Base-by-base conservation (phyloP, 2,329 filamentous ascomycete species). In the Trichoderma koningii region DNA sequence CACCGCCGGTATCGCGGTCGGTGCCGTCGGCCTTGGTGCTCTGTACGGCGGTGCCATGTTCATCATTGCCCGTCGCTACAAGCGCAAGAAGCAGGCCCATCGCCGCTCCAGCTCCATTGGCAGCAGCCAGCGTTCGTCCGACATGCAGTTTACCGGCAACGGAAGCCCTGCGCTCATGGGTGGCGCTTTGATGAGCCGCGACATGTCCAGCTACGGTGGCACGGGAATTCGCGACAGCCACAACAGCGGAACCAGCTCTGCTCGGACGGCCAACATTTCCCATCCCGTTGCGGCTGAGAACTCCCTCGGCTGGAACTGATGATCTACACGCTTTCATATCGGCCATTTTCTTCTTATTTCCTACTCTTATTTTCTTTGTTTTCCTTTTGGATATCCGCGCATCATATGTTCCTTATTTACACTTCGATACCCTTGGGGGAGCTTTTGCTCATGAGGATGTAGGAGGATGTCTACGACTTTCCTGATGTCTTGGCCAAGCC, bases 41-140 rank as follows among this genome's bases (percentile, higher is more conserved):
- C 88, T 92, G n/a, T 97, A 97, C 71, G 93, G 93, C 73, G 91
- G 90, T 14, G 93, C 92, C 76, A 97, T 97, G 93, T 94, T 97
- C 81, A 88, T 95, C 73, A 87, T 97, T 70, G 93, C 93, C 56
- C 89, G 93, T 67, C 87, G 93, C 66, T 97, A 97, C 84, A 92
- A 93, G 83, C 89, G 90, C 80, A 92, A 90, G 84, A 89, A 87
- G 78, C 86, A 90, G 75, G 81, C 87, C 57, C 91, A 96, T 79
- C 85, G 88, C 73, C 90, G 92, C 66, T 83, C 89, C 60, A 92
- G 87, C 82, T 96, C 92, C 52, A 79, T 94, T 67, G 83, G 83
- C 55, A 83, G 81, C 69, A 79, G 73, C 70, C 71, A 76, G 44
- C 70, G 66, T 45, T 77, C 80, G 1, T 82, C 83, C 2, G 82